A percentile compares a stretch with the other conserved stretches of the same genome.
Evolutionary conservation across 2,329 filamentous ascomycete species (phyloP).

Genomic region (Alternaria infectoria): DNA sequence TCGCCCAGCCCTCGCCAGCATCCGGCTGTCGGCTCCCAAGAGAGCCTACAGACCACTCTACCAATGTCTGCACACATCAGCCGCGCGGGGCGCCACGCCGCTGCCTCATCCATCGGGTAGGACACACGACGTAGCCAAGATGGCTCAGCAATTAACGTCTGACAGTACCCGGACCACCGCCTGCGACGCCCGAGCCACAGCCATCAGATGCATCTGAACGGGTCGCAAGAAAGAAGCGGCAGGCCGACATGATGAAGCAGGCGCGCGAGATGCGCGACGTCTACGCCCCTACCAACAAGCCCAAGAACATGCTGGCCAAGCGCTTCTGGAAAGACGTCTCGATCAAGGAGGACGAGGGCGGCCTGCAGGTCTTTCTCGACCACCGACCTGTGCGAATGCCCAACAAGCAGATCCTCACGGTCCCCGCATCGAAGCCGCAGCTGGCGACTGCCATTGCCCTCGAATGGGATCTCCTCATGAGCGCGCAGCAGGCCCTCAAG

Average conservation of each 20-base stretch:
- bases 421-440: slow-evolving; percentile 78
- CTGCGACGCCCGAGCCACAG: slow-evolving; percentile 60
- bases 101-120: slow-evolving; percentile 59
- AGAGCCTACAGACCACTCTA: slow-evolving; percentile 28
- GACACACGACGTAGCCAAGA: background rate
- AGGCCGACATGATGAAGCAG: slow-evolving; percentile 57
- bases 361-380: slow-evolving; percentile 76
- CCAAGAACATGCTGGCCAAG: slow-evolving; percentile 63
- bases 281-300: slow-evolving; percentile 47
- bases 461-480: slow-evolving; percentile 89
- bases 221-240: slow-evolving; percentile 57
- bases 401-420: slow-evolving; percentile 71
- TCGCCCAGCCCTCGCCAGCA: slow-evolving; percentile 33
- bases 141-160: slow-evolving; percentile 1
- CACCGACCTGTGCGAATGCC: slow-evolving; percentile 77
- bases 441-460: slow-evolving; percentile 85
- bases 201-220: slow-evolving; percentile 56
- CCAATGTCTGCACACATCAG: slow-evolving; percentile 52
- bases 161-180: slow-evolving; percentile 63
- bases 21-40: slow-evolving; percentile 24
- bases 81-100: slow-evolving; percentile 58
- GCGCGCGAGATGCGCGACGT: slow-evolving; percentile 52
- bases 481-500: slow-evolving; percentile 81
- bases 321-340: slow-evolving; percentile 89
- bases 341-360: slow-evolving; percentile 67